phyloP scores from a whole-genome alignment of 129 eudicot species.

The Flaveria trinervia region DNA sequence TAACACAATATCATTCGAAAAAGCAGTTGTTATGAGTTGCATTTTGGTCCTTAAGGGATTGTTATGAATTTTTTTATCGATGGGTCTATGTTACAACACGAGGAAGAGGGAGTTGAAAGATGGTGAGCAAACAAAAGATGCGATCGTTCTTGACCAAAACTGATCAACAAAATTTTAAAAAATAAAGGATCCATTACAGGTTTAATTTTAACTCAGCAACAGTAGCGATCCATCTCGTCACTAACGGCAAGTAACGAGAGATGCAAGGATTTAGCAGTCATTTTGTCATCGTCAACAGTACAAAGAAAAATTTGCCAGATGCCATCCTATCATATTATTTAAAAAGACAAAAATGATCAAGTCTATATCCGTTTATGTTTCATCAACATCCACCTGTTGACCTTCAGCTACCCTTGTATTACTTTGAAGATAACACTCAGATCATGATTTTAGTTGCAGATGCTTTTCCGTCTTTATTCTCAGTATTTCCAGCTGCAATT shows the following conservation, averaged over 20 bases:
- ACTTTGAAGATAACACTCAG: conserved; percentile 16
- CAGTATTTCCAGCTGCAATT: conserved; percentile 42
- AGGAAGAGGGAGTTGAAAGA: too few relatives aligned
- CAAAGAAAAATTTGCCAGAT: conserved; percentile 9
- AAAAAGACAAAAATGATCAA: background rate
- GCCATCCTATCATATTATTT: background rate
- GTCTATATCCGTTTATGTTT: conserved; percentile 9
- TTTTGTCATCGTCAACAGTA: background rate
- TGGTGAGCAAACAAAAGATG: too few relatives aligned
- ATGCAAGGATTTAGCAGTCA: background rate
- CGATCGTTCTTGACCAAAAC: too few relatives aligned
- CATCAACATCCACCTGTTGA: conserved; percentile 20
- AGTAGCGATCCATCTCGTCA: background rate
- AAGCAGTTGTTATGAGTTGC: too few relatives aligned
- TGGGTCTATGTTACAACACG: too few relatives aligned
- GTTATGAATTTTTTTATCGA: too few relatives aligned
- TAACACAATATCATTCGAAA: too few relatives aligned
- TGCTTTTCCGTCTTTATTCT: conserved; percentile 39
- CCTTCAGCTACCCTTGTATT: conserved; percentile 9
- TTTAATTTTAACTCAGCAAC: background rate
- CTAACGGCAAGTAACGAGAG: background rate
- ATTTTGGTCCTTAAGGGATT: too few relatives aligned
- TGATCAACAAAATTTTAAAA: background rate
- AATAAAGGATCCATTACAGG: background rate
- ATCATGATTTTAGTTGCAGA: conserved; percentile 39